phyloP scores from a whole-genome alignment of 257 asterid species.

The Asclepias syriaca region DNA sequence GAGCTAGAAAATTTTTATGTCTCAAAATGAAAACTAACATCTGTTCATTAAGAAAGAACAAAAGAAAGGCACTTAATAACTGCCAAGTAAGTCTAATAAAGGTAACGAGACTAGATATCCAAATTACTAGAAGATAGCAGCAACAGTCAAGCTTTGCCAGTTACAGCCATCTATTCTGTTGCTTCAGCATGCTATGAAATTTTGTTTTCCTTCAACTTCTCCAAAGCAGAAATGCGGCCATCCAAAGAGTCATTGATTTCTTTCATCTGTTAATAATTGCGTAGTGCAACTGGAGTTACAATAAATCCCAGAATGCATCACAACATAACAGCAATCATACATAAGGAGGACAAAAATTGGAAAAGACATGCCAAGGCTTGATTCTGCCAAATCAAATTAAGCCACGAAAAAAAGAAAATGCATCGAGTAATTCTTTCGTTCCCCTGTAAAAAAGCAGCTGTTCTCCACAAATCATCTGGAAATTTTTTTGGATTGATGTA shows the following conservation, averaged over 20 bases:
- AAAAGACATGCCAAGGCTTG: background rate
- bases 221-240: slow-evolving; percentile 15
- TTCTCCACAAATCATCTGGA: background rate
- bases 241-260: slow-evolving; percentile 15
- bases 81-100: background rate
- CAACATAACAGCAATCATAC: background rate
- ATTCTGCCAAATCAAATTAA: background rate
- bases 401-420: background rate
- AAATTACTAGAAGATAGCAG: slow-evolving; percentile 4
- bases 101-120: background rate
- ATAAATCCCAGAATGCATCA: background rate
- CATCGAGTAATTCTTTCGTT: background rate
- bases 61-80: background rate
- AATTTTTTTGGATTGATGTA: background rate
- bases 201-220: slow-evolving; percentile 15
- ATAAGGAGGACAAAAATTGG: background rate
- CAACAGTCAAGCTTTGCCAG: background rate
- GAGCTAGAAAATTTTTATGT: background rate
- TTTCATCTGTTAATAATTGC: slow-evolving; percentile 7
- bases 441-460: background rate
- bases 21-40: background rate
- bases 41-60: background rate
- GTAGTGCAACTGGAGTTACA: background rate
- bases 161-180: slow-evolving; percentile 9
- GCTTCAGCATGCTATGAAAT: slow-evolving; percentile 3